Evolutionary conservation across 352 stramenopile species (phyloP).

Genomic region (Thraustochytrium striatum): DNA sequence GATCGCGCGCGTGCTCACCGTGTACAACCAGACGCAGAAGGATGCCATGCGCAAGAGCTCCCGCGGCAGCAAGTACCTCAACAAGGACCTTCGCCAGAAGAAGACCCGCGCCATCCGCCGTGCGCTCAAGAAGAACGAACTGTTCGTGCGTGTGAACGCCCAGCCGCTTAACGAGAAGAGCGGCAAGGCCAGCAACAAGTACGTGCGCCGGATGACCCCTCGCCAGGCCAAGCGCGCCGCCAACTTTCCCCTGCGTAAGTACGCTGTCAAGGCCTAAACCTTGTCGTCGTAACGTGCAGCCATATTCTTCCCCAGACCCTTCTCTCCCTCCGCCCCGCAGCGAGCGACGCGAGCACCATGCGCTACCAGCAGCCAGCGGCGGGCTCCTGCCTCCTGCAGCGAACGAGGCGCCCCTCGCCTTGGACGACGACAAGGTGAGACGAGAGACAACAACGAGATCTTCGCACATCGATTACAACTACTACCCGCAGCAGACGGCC

Average conservation of each 20-base stretch:
- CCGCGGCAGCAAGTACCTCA: constrained; percentile 91
- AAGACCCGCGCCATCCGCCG: constrained; percentile 97
- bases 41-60: constrained; percentile 66
- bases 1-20: constrained; percentile 97
- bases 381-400: too few species aligned
- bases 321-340: too few species aligned
- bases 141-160: constrained; percentile 9
- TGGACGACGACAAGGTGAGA: too few species aligned
- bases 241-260: constrained; percentile 44
- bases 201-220: constrained; percentile 15
- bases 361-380: too few species aligned
- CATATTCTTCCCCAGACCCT: not conserved
- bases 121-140: constrained; percentile 87
- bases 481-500: too few species aligned
- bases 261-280: constrained; percentile 46
- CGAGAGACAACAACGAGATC: too few species aligned
- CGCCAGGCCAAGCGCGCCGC: constrained; percentile 27
- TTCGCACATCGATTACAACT: too few species aligned
- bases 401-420: too few species aligned
- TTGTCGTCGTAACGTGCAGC: not conserved
- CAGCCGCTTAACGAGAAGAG: constrained; percentile 44
- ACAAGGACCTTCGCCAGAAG: constrained; percentile 96
- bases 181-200: constrained; percentile 9
- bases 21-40: constrained; percentile 99
- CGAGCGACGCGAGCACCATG: too few species aligned